Base-by-base conservation (phyloP, 805 yeast species). In the Lachancea dasiensis region DNA sequence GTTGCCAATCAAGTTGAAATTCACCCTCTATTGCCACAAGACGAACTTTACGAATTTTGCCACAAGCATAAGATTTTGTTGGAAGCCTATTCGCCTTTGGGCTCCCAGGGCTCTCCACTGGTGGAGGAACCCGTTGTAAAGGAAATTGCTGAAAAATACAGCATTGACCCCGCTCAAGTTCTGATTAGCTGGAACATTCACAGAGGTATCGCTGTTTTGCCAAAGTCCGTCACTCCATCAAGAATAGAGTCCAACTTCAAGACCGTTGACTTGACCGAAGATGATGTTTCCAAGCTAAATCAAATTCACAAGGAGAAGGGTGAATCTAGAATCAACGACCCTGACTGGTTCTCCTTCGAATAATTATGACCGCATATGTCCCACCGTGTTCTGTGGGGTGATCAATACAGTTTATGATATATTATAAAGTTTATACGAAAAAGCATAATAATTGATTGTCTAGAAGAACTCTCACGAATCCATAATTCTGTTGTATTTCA, bases 71-170 rank as follows among this genome's bases (percentile, higher is more conserved):
- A 68, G 44, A 78, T 81, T 43, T 57, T 67, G 25, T 57, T 81
- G 38, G 80, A 80, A 57, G 94, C 94, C 8, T 86, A 83, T 62
- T 78, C 86, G 19, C 92, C 95, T 18, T 67, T 85, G 49, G 90
- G 87, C 10, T 70, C 81, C 20, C 61, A 65, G 7, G 72, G 68
- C 42, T 71, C 79, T 8, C 80, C 82, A 11, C 46, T 76, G 13
- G 60, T 75, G 41, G 55, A 61, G 18, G 70, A 78, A 47, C 67
- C 62, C 18, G 55, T 61, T 4, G 51, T 79, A 17, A 43, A 52
- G 5, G 61, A 60, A 5, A 50, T 78, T 24, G 77, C 81, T 10
- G 53, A 68, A 30, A 69, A 68, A 43, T 39, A 52, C 29, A 46
- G 44, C 26, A 60, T 55, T 8, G 55, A 57, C 10, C 69, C 79